phyloP scores from a whole-genome alignment of 2,329 filamentous ascomycete genomes.

The Madurella mycetomatis region DNA sequence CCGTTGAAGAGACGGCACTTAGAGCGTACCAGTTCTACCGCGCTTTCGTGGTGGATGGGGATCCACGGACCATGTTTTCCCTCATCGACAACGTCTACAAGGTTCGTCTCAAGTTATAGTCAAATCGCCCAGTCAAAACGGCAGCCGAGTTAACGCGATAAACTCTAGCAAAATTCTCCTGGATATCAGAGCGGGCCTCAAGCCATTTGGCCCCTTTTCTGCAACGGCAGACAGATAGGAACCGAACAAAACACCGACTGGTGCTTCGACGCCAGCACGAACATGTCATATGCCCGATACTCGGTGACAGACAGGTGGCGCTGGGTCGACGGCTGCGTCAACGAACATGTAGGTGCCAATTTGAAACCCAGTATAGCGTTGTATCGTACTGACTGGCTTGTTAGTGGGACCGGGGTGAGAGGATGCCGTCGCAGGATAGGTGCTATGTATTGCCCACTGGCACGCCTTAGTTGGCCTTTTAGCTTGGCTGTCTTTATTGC shows the following conservation, averaged over 20 bases:
- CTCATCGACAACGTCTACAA: conserved; percentile 36
- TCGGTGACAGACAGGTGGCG: conserved; percentile 35
- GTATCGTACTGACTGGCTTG: conserved; percentile 12
- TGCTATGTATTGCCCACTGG: conserved; percentile 19
- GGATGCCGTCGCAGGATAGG: conserved; percentile 17
- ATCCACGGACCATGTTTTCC: conserved; percentile 38
- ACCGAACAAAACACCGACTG: conserved; percentile 32
- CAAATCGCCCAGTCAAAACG: not conserved
- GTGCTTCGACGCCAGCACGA: conserved; percentile 37
- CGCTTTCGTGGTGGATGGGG: conserved; percentile 38
- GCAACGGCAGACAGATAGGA: conserved; percentile 33
- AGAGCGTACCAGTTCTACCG: conserved; percentile 39
- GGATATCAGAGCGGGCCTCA: conserved; percentile 34
- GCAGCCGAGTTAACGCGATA: not conserved
- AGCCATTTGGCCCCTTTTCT: conserved; percentile 38
- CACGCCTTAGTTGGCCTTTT: too few species aligned
- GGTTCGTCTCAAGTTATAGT: conserved; percentile 22
- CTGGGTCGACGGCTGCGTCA: conserved; percentile 39
- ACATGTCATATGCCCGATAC: conserved; percentile 39
- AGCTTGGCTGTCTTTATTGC: too few species aligned
- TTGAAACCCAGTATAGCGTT: not conserved
- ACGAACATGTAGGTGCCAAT: conserved; percentile 35
- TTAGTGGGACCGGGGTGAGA: conserved; percentile 32
- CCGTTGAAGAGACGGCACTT: conserved; percentile 35
- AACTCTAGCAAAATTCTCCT: conserved; percentile 35